phyloP scores from a whole-genome alignment of 495 filamentous ascomycete genomes.

The Penicillium robsamsonii region DNA sequence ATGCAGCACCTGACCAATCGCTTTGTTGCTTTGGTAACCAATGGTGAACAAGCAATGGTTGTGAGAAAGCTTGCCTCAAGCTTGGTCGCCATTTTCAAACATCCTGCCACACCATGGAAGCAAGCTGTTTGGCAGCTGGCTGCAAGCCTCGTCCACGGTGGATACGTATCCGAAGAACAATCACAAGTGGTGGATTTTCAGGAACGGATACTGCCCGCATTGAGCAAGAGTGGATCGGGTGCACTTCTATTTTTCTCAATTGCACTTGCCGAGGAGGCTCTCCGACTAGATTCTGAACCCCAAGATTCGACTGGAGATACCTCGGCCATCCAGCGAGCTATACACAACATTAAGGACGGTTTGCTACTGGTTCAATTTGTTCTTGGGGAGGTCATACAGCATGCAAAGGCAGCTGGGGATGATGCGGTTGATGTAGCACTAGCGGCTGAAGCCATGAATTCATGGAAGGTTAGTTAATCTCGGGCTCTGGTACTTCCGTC shows the following conservation, averaged over 20 bases:
- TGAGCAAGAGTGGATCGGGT: slow-evolving; percentile 55
- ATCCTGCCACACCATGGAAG: slow-evolving; percentile 66
- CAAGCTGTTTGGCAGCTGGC: slow-evolving; percentile 65
- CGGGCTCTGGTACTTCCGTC: background rate
- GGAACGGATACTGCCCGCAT: slow-evolving; percentile 39
- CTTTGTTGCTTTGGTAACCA: slow-evolving; percentile 57
- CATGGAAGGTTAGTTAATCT: slow-evolving; percentile 36
- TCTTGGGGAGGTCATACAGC: slow-evolving; percentile 34
- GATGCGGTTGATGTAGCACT: slow-evolving; percentile 22
- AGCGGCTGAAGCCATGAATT: slow-evolving; percentile 34
- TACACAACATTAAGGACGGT: slow-evolving; percentile 39
- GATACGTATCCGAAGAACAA: slow-evolving; percentile 49
- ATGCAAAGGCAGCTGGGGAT: slow-evolving; percentile 20
- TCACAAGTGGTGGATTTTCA: slow-evolving; percentile 50
- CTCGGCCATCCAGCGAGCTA: slow-evolving; percentile 16
- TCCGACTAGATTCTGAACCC: slow-evolving; percentile 23
- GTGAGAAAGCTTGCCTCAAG: slow-evolving; percentile 81
- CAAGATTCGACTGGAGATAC: slow-evolving; percentile 14
- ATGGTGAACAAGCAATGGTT: slow-evolving; percentile 62
- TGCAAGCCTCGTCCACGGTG: slow-evolving; percentile 57
- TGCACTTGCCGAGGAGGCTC: slow-evolving; percentile 68
- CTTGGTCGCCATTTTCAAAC: slow-evolving; percentile 74
- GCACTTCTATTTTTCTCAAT: slow-evolving; percentile 70
- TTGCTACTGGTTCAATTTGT: slow-evolving; percentile 40
- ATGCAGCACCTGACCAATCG: slow-evolving; percentile 69